Base-by-base conservation (phyloP, 139 green algal species). In the Gonium pectorale region DNA sequence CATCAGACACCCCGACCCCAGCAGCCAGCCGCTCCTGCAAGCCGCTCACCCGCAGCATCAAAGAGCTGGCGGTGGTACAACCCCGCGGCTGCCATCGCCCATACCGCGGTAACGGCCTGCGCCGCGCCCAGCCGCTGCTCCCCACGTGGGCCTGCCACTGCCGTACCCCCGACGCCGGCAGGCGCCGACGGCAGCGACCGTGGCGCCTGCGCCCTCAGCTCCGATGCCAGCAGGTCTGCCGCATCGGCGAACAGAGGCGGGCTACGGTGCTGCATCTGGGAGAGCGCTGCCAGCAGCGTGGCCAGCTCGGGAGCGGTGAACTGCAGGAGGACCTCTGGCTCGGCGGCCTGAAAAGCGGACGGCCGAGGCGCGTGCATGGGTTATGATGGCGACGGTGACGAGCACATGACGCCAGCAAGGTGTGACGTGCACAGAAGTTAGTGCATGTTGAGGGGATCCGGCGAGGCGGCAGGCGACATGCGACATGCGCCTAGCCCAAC, bases 11-110 rank as follows among this genome's bases (percentile, higher is more conserved):
- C n/a, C n/a, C n/a, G n/a, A n/a, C n/a, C 49, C 49, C 17, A 56
- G 49, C 49, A 56, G 13, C 13, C 13, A 56, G 49, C 49, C 56
- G 56, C 56, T 21, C n/a, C 56, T 66, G 22, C 21, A 66, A 21
- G 24, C 24, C 13, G 56, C n/a, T 5, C 77, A 83, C 77, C 62
- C 5, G 77, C 62, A 4, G 3, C 43, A 26, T 83, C 77, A 27
- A 83, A 83, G 26, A 83, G 31, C 62, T 33, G 77, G n/a, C 59
- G 60, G 31, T 83, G 62, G 62, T 83, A 83, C 22, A 74, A 43
- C 24, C 31, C 77, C 77, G 26, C 62, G 19, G 43, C 77, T 21
- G 77, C 77, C 60, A 83, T 9, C 24, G 77, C 60, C 77, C 77
- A 83, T 43, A 70, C 60, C 62, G 63, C 59, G n/a, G 22, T 26